Base-by-base conservation (phyloP, 768 basidiomycete genomes). In the Lactifluus piperatus region DNA sequence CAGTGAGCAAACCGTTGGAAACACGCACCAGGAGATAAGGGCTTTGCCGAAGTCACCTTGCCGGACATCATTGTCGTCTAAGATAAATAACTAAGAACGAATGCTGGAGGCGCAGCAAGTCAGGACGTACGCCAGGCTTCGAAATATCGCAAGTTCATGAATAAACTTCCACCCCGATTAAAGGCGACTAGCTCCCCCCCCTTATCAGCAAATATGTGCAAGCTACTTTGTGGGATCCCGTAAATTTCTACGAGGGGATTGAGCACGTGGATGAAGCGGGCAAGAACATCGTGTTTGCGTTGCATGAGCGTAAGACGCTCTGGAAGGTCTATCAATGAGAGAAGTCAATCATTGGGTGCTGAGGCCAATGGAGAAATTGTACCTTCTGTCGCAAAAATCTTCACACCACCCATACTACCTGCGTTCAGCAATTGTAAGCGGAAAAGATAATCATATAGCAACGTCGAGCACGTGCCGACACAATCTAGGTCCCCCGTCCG, bases 171-270 rank as follows among this genome's bases (percentile, higher is more conserved):
- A 49, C 83, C 83, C 27, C 93, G 77, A 70, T 97, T 99, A 77
- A 99, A 98, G 1, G 94, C 97, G 55, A 98, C 95, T 13, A 89
- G 73, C 1, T 84, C 85, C 1, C 95, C 94, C 5, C 75, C 73
- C 22, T 77, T 69, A 68, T 98, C 94, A 71, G 84, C 87, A 70
- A 98, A 98, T 5, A 99, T 79, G 65, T 95, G 91, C 58, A 97
- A 65, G 47, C 86, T 86, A 0, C 79, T 72, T 27, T 83, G 71
- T 1, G 91, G 84, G 36, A 97, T 79, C 63, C 79, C 77, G 70
- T 91, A 98, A 16, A 94, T 76, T 30, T 76, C 69, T 4, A 82
- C 78, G 20, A 97, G 76, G 0, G 84, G 82, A 0, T 73, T 71
- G 54, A 94, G 75, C 37, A 94, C 73, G 52, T 82, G 75, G 24